These are phyloP conservation scores for Boletus rubropictus DNA, from an alignment of 768 basidiomycete species.

Conservation along the genomic window DNA sequence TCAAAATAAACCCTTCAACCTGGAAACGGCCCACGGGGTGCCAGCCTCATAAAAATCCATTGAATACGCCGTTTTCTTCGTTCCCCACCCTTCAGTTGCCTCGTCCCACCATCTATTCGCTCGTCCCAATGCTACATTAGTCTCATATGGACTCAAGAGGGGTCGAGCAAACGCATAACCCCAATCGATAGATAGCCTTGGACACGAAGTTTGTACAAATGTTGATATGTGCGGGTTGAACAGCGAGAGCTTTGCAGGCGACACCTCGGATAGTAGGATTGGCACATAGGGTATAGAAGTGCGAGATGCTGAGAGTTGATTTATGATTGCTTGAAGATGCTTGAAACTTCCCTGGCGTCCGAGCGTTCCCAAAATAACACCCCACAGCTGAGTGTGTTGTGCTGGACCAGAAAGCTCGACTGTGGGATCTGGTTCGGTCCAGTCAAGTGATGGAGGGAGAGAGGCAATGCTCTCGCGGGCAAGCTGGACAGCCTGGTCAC, in stretches of 20 bases:
- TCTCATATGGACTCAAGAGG: constrained; percentile 89
- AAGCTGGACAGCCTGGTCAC: constrained; percentile 68
- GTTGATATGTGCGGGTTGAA: constrained; percentile 78
- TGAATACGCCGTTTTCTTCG: constrained; percentile 51
- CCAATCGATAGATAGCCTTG: constrained; percentile 96
- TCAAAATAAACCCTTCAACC: constrained; percentile 48
- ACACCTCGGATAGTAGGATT: constrained; percentile 94
- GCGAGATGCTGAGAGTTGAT: constrained; percentile 54
- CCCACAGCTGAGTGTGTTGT: constrained; percentile 54
- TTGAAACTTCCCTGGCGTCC: constrained; percentile 91
- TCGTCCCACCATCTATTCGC: constrained; percentile 63
- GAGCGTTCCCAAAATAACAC: constrained; percentile 87
- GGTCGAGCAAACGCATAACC: constrained; percentile 92
- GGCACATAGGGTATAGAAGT: constrained; percentile 72
- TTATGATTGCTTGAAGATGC: constrained; percentile 80
- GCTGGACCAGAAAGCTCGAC: constrained; percentile 12
- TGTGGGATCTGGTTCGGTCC: constrained; percentile 6
- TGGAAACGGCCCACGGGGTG: constrained; percentile 68
- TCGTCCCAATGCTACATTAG: constrained; percentile 68
- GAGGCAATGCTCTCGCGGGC: constrained; percentile 62
- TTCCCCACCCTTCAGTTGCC: constrained; percentile 14
- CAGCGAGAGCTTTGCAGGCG: constrained; percentile 85
- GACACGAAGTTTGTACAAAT: constrained; percentile 96
- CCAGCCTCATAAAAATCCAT: constrained; percentile 96
- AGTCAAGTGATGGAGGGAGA: constrained; percentile 9